Percentiles rank a stretch among this genome's conserved stretches.
phyloP scores from a whole-genome alignment of 2,329 filamentous ascomycete species.

The Microascus cirrosus region DNA sequence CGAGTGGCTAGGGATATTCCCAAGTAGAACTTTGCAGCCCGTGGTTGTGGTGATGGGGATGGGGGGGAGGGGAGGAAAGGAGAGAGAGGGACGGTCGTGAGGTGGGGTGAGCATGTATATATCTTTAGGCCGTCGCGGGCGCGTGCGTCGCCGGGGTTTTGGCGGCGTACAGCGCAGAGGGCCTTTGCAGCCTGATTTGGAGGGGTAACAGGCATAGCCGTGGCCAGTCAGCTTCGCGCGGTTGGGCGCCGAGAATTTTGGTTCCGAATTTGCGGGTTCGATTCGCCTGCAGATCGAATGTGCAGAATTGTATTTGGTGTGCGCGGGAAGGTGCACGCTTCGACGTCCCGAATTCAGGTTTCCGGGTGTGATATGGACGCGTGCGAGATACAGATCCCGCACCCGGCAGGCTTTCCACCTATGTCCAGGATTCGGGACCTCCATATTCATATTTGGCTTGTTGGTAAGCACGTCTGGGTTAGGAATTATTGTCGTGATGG shows the following conservation, averaged over 20 bases:
- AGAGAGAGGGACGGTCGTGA: neutral
- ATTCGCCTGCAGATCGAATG: neutral
- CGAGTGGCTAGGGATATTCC: conserved; percentile 6
- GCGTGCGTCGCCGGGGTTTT: neutral
- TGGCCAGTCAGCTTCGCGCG: neutral
- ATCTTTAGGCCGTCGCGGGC: neutral
- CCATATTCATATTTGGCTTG: too few species aligned
- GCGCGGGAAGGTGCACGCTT: neutral
- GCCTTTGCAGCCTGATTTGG: neutral
- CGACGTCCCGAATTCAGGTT: neutral
- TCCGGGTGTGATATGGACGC: too few species aligned
- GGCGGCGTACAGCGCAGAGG: neutral
- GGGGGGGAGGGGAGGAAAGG: neutral
- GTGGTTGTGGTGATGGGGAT: neutral
- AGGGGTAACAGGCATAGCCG: neutral
- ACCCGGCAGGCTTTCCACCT: too few species aligned
- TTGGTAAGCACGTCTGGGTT: too few species aligned
- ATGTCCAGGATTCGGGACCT: too few species aligned
- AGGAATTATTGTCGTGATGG: too few species aligned
- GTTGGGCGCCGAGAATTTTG: neutral
- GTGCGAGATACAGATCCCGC: too few species aligned
- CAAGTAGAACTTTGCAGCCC: conserved; percentile 3
- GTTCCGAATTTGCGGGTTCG: neutral
- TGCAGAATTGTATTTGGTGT: neutral
- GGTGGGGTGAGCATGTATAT: neutral